These are phyloP conservation scores for Alopecurus myosuroides DNA, from an alignment of 176 grass and related monocot genomes.

Conservation along the genomic window DNA sequence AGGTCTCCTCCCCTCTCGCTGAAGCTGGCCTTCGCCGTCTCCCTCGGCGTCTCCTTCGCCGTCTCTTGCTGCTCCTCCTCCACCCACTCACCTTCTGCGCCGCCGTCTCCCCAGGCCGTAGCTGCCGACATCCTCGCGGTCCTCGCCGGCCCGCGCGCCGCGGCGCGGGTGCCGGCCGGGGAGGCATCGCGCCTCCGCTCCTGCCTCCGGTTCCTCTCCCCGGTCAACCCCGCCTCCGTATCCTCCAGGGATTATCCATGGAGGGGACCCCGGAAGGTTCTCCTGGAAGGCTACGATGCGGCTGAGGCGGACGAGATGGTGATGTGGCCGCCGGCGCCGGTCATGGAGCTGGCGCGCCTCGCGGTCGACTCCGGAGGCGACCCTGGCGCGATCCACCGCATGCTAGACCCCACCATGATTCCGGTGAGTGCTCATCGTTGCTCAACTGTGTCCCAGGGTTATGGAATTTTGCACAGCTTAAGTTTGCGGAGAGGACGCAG, in stretches of 20 bases:
- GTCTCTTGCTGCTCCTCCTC: conserved; percentile 10
- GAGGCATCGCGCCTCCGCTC: conserved; percentile 44
- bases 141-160: conserved; percentile 40
- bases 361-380: conserved; percentile 83
- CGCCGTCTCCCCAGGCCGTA: conserved; percentile 30
- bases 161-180: conserved; percentile 32
- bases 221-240: not conserved
- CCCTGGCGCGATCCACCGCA: conserved; percentile 55
- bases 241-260: not conserved
- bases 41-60: conserved; percentile 59
- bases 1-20: conserved; percentile 25
- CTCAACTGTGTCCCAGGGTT: too few species aligned
- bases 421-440: conserved; percentile 35
- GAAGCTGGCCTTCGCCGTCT: conserved; percentile 74
- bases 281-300: conserved; percentile 16
- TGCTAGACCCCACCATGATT: conserved; percentile 70
- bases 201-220: conserved; percentile 75
- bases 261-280: conserved; percentile 26
- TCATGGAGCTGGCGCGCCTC: conserved; percentile 77
- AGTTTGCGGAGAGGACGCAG: not conserved
- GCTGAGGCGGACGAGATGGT: conserved; percentile 55
- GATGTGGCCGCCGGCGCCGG: conserved; percentile 79
- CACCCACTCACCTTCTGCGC: not conserved
- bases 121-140: conserved; percentile 71
- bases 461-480: not conserved